phyloP scores from a whole-genome alignment of 768 basidiomycete genomes.

The Tephrocybe sp. region DNA sequence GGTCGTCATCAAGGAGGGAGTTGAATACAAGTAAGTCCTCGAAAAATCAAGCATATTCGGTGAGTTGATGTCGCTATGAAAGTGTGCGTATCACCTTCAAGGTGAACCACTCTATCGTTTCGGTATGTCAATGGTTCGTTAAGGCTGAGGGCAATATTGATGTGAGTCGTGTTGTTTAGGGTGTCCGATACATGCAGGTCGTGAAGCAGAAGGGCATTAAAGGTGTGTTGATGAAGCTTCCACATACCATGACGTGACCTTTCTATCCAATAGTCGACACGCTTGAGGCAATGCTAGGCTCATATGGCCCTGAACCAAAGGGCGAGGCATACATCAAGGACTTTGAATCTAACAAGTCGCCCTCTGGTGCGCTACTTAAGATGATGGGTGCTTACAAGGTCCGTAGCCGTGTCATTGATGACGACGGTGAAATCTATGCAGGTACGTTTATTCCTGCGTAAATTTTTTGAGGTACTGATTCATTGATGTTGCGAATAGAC shows the following conservation, averaged over 20 bases:
- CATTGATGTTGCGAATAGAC: conserved; percentile 37
- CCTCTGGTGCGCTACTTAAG: conserved; percentile 82
- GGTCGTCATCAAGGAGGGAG: conserved; percentile 76
- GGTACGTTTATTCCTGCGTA: conserved; percentile 41
- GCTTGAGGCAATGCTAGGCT: conserved; percentile 92
- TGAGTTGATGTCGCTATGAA: conserved; percentile 9
- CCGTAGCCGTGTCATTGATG: conserved; percentile 81
- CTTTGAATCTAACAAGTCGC: conserved; percentile 70
- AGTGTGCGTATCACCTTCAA: conserved; percentile 82
- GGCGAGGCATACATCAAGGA: conserved; percentile 70
- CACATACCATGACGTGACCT: background rate
- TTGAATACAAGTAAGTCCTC: conserved; percentile 77
- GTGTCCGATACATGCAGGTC: conserved; percentile 83
- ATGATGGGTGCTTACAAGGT: conserved; percentile 74
- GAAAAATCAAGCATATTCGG: background rate
- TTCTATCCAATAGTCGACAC: conserved; percentile 67
- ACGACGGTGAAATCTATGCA: conserved; percentile 78
- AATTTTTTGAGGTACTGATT: background rate
- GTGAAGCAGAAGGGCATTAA: conserved; percentile 77
- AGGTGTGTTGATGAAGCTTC: conserved; percentile 40
- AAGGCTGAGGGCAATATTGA: background rate
- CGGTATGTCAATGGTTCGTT: conserved; percentile 40
- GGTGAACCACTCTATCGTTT: conserved; percentile 88
- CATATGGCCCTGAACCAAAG: conserved; percentile 74
- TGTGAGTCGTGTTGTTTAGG: conserved; percentile 36